Conservation (phyloP, 1,139 yeast genomes). For the Pichia sp. region DNA sequence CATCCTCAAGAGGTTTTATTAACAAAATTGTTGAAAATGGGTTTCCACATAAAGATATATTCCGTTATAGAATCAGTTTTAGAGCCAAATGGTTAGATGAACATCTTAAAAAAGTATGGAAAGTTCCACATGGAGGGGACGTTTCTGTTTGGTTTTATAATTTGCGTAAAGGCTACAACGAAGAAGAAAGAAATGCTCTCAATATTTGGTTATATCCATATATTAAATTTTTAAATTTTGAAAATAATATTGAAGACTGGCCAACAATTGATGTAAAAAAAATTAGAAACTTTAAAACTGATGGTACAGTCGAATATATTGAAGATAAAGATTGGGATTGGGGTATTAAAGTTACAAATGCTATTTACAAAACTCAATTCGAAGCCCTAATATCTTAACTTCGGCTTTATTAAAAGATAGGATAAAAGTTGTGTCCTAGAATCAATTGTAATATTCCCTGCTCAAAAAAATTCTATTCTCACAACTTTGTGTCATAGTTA, state of each 20-base stretch:
- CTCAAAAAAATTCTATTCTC: too few relatives aligned
- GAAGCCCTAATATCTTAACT: too few relatives aligned
- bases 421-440: too few relatives aligned
- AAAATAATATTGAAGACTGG: slow-evolving; percentile 26
- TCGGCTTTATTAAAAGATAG: too few relatives aligned
- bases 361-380: slow-evolving; percentile 19
- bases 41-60: slow-evolving; percentile 27
- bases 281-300: slow-evolving; percentile 24
- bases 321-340: slow-evolving; percentile 33
- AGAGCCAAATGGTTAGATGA: slow-evolving; percentile 30
- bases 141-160: slow-evolving; percentile 31
- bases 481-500: too few relatives aligned
- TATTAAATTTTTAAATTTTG: slow-evolving; percentile 24
- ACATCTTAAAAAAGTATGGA: slow-evolving; percentile 23
- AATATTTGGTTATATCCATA: slow-evolving; percentile 29
- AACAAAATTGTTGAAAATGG: slow-evolving; percentile 25
- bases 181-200: slow-evolving; percentile 24
- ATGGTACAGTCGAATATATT: slow-evolving; percentile 26
- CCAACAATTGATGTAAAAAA: slow-evolving; percentile 22
- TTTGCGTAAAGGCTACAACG: slow-evolving; percentile 25
- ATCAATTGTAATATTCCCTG: too few relatives aligned
- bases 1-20: slow-evolving; percentile 33
- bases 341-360: slow-evolving; percentile 30
- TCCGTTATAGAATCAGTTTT: slow-evolving; percentile 31
- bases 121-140: slow-evolving; percentile 34